Percentiles rank a stretch among this genome's conserved stretches.
These are phyloP conservation scores for Tetraselmis striata DNA, from an alignment of 139 green algal genomes.

Conservation along the genomic window DNA sequence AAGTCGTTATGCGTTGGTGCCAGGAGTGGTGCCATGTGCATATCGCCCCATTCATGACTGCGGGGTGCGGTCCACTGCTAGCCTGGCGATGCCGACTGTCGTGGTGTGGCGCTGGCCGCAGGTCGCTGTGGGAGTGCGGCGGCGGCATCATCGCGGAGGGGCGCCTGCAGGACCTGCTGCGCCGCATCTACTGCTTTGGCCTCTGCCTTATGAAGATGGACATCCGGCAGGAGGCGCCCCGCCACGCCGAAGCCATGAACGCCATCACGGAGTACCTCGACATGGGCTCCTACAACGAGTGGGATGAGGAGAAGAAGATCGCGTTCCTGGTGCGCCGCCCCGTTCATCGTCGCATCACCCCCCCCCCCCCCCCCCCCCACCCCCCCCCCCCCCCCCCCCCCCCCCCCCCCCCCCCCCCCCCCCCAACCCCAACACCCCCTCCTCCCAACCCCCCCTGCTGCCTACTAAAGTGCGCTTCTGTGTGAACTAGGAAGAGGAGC, in stretches of 20 bases:
- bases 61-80: neutral
- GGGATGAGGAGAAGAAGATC: conserved; percentile 79
- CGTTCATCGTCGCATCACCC: neutral
- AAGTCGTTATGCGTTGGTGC: too few relatives aligned
- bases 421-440: too few relatives aligned
- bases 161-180: conserved; percentile 84
- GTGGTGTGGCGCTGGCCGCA: neutral
- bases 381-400: too few relatives aligned
- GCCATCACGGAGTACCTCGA: conserved; percentile 79
- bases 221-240: conserved; percentile 74
- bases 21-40: too few relatives aligned
- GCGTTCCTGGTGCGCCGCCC: conserved; percentile 51
- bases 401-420: too few relatives aligned
- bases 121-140: conserved; percentile 76
- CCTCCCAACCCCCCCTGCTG: too few relatives aligned
- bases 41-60: too few relatives aligned
- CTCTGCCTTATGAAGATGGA: conserved; percentile 91
- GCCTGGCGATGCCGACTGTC: neutral
- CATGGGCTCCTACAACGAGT: conserved; percentile 75
- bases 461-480: neutral
- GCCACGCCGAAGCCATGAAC: conserved; percentile 80
- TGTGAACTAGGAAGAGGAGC: conserved; percentile 19
- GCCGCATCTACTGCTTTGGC: conserved; percentile 82
- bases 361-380: too few relatives aligned
- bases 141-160: conserved; percentile 82